Base-by-base conservation (phyloP, 2,329 filamentous ascomycete genomes). In the Aspergillus carbonarius region DNA sequence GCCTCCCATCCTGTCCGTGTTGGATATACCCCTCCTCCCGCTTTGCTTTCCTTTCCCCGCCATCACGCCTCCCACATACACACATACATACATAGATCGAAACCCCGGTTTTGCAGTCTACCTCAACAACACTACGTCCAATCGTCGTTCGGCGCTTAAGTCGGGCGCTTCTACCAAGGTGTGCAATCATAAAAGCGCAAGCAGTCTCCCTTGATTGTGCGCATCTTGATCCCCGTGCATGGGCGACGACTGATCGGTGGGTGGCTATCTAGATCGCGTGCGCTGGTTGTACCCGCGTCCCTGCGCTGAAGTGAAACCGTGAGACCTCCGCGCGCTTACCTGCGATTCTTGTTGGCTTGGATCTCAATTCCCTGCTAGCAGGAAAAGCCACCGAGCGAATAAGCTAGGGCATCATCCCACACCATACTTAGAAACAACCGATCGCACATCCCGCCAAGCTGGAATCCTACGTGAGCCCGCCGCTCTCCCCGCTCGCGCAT, bases 401-500 rank as follows among this genome's bases (percentile, higher is more conserved):
- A 30, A 40, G 44, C 34, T 37, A 27, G 42, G 18, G 9, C 23
- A 25, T 46, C 17, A 25, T 46, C 17, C 17, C 27, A 13, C 13
- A 37, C n/a, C 30, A 37, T 37, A 40, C 12, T 20, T n/a, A 50
- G 37, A 50, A 42, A 27, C 34, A 57, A 15, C 44, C 44, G 51
- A 42, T 54, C 51, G n/a, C 17, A 15, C 25, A 18, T 46, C 50
- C 72, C 74, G 78, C 73, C 83, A 89, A 88, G 75, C 84, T 88
- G 86, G 86, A 85, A 79, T 79, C 81, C 69, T 85, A 85, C 80
- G 81, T 82, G 70, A 83, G 81, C 68, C 82, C 82, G 75, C 82
- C 83, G 79, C 79, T 85, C 76, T 85, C 86, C 80, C 86, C 86
- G 80, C 83, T 82, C 81, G 83, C 83, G 79, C 83, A 85, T 80